Conservation (phyloP, 1,284 basidiomycete species). For the Lentinus polychrous region DNA sequence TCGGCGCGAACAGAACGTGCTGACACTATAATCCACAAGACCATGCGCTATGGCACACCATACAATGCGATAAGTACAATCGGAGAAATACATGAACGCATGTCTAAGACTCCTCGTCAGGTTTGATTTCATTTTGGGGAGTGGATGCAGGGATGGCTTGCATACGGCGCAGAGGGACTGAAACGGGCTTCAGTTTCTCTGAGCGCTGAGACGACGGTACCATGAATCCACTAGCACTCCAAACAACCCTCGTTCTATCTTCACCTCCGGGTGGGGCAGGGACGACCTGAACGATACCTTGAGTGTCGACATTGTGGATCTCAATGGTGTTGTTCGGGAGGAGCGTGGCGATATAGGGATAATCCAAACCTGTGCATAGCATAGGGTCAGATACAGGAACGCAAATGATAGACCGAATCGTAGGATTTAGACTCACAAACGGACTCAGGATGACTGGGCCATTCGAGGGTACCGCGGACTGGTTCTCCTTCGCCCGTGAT, state of each 20-base stretch:
- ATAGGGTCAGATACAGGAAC: slow-evolving; percentile 5
- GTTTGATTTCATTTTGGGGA: too few relatives aligned
- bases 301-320: slow-evolving; percentile 75
- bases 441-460: slow-evolving; percentile 71
- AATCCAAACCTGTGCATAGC: slow-evolving; percentile 61
- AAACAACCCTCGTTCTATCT: slow-evolving; percentile 30
- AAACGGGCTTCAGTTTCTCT: slow-evolving; percentile 39
- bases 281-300: slow-evolving; percentile 69
- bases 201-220: slow-evolving; percentile 55
- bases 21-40: too few relatives aligned
- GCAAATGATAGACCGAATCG: neutral
- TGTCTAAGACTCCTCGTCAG: too few relatives aligned
- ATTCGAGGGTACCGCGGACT: slow-evolving; percentile 82
- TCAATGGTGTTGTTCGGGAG: slow-evolving; percentile 75
- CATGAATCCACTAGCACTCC: slow-evolving; percentile 47
- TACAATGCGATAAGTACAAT: too few relatives aligned
- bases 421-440: slow-evolving; percentile 52
- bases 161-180: slow-evolving; percentile 13
- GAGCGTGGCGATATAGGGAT: slow-evolving; percentile 73
- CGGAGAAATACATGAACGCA: too few relatives aligned
- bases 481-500: slow-evolving; percentile 81
- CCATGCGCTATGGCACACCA: too few relatives aligned
- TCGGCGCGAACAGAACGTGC: too few relatives aligned
- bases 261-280: slow-evolving; percentile 33
- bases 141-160: too few relatives aligned